phyloP scores from a whole-genome alignment of 2,329 filamentous ascomycete species.

The Xylariomycetidae sp. region DNA sequence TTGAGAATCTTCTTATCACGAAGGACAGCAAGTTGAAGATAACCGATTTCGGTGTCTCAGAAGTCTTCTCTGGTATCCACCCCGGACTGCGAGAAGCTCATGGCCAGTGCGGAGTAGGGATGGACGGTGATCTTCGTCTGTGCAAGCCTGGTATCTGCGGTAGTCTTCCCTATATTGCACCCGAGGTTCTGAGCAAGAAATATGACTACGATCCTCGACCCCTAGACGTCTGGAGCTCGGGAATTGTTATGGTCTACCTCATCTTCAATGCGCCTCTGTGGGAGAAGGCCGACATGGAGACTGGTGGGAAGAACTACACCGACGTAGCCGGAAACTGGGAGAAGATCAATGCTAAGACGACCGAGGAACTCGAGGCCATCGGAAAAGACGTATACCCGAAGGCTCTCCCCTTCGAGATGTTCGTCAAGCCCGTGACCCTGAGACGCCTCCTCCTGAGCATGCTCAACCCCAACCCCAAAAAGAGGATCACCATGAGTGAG shows the following conservation, averaged over 20 bases:
- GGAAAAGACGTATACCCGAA: conserved; percentile 62
- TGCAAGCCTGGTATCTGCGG: conserved; percentile 80
- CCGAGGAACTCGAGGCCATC: conserved; percentile 30
- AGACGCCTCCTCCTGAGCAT: conserved; percentile 72
- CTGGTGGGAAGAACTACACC: conserved; percentile 53
- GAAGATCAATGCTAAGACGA: conserved; percentile 57
- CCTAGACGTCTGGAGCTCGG: conserved; percentile 82
- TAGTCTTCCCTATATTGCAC: conserved; percentile 81
- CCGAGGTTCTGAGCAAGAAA: conserved; percentile 72
- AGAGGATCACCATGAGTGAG: conserved; percentile 65
- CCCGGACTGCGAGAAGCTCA: conserved; percentile 70
- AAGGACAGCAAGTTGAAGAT: conserved; percentile 82
- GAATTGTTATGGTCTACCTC: conserved; percentile 76
- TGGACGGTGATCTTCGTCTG: conserved; percentile 64
- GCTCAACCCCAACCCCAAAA: conserved; percentile 72
- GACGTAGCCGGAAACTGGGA: conserved; percentile 64
- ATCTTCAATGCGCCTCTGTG: conserved; percentile 70
- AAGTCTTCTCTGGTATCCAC: conserved; percentile 78
- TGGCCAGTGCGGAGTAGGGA: conserved; percentile 68
- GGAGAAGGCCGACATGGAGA: conserved; percentile 63
- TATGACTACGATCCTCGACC: conserved; percentile 66
- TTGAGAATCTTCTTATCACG: conserved; percentile 79
- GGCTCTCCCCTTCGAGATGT: conserved; percentile 59
- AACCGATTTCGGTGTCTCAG: conserved; percentile 85
- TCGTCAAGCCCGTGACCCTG: conserved; percentile 62